A percentile compares a stretch with the other conserved stretches of the same genome.
phyloP scores from a whole-genome alignment of 495 filamentous ascomycete genomes.

The Pseudevernia furfuracea region DNA sequence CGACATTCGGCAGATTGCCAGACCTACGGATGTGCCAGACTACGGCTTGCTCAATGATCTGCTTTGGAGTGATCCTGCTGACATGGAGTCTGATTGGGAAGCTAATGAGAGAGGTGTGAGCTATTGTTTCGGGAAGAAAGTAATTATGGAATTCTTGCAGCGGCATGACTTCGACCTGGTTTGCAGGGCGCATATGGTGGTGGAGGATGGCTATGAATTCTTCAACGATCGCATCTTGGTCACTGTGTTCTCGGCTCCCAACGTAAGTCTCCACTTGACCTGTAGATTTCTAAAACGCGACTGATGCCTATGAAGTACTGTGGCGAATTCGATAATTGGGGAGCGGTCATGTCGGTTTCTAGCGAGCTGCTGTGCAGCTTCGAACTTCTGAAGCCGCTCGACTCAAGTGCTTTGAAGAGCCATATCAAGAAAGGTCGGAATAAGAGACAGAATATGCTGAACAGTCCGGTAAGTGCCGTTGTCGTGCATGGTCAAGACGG shows the following conservation, averaged over 20 bases:
- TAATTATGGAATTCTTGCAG: constrained; percentile 93
- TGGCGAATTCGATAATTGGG: constrained; percentile 99
- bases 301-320: constrained; percentile 63
- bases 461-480: constrained; percentile 68
- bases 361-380: constrained; percentile 92
- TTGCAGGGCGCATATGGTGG: constrained; percentile 97
- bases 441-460: constrained; percentile 83
- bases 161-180: constrained; percentile 96
- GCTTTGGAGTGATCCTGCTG: constrained; percentile 95
- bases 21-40: constrained; percentile 95
- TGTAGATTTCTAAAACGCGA: constrained; percentile 9
- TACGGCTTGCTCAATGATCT: constrained; percentile 95
- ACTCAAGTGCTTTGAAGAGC: constrained; percentile 94
- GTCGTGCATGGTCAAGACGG: neutral
- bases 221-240: constrained; percentile 93
- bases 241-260: constrained; percentile 95
- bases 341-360: constrained; percentile 96
- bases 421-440: constrained; percentile 98
- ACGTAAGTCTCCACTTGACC: constrained; percentile 53
- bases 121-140: constrained; percentile 97
- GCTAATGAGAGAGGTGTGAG: constrained; percentile 95
- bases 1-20: constrained; percentile 90
- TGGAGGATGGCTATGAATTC: constrained; percentile 99
- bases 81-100: constrained; percentile 97
- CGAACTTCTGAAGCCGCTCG: constrained; percentile 90